Evolutionary conservation across 1,139 yeast genomes (phyloP).

Genomic region (Kodamaea anthophila): DNA sequence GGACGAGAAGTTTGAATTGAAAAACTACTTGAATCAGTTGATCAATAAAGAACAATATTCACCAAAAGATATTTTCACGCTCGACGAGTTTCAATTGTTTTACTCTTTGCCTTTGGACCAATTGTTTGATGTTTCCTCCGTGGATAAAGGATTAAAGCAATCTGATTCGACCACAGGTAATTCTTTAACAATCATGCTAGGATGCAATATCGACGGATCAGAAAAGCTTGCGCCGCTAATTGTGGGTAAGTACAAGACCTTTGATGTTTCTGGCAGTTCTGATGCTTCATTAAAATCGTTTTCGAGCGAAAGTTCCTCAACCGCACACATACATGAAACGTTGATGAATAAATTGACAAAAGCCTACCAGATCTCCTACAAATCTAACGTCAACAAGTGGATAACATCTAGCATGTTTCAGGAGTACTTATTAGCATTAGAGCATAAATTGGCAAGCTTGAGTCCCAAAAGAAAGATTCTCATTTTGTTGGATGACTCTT

Average conservation of each 20-base stretch:
- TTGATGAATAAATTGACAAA: slow-evolving; percentile 45
- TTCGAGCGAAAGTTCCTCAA: slow-evolving; percentile 1
- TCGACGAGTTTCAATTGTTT: slow-evolving; percentile 58
- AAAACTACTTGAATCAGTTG: slow-evolving; percentile 29
- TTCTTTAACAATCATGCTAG: slow-evolving; percentile 55
- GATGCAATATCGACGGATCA: slow-evolving; percentile 57
- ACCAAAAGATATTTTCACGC: slow-evolving; percentile 51
- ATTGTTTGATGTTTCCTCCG: slow-evolving; percentile 43
- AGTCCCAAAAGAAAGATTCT: slow-evolving; percentile 43
- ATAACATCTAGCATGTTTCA: slow-evolving; percentile 61
- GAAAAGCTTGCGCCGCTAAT: slow-evolving; percentile 57
- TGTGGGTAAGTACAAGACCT: slow-evolving; percentile 55
- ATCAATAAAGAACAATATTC: slow-evolving; percentile 31
- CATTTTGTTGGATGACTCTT: slow-evolving; percentile 54
- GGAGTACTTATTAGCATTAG: slow-evolving; percentile 54
- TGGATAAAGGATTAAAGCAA: slow-evolving; percentile 42
- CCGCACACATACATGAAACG: slow-evolving; percentile 12
- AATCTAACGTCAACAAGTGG: slow-evolving; percentile 60
- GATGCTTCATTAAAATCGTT: slow-evolving; percentile 23
- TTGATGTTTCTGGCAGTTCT: slow-evolving; percentile 38
- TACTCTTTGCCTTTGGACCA: slow-evolving; percentile 60
- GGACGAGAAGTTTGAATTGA: slow-evolving; percentile 47
- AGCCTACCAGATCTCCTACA: slow-evolving; percentile 48
- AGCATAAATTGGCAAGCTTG: slow-evolving; percentile 42
- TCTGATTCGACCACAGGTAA: slow-evolving; percentile 45